These are phyloP conservation scores for Basidioascus undulatus DNA, from an alignment of 768 basidiomycete genomes.

Conservation along the genomic window DNA sequence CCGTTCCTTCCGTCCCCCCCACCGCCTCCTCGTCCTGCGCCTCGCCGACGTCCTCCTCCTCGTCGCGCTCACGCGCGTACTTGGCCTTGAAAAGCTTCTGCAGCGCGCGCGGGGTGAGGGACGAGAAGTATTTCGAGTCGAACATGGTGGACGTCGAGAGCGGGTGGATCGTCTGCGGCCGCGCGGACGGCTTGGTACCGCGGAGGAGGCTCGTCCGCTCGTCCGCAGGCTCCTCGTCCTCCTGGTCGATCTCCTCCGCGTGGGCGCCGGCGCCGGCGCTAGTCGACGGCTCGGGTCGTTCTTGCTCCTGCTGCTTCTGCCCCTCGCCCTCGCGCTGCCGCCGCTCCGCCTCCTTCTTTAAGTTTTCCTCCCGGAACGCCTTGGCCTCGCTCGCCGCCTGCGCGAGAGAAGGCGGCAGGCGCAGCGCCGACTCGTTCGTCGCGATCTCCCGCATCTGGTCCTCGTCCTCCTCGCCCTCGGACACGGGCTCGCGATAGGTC, in stretches of 20 bases:
- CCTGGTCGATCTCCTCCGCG: conserved; percentile 9
- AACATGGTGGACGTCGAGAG: conserved; percentile 60
- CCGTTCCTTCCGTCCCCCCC: conserved; percentile 11
- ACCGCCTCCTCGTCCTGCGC: conserved; percentile 23
- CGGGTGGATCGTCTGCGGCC: conserved; percentile 47
- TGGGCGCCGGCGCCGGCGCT: conserved; percentile 8
- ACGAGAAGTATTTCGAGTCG: conserved; percentile 46
- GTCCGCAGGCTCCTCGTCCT: conserved; percentile 10
- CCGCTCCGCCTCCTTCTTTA: conserved; percentile 17
- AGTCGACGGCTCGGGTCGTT: background rate
- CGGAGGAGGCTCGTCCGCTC: too few relatives aligned
- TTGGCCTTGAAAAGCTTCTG: conserved; percentile 19
- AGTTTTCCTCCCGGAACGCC: conserved; percentile 54
- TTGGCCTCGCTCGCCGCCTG: conserved; percentile 51
- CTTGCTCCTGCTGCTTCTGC: conserved; percentile 23
- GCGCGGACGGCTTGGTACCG: too few relatives aligned
- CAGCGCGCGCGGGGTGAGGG: conserved; percentile 29
- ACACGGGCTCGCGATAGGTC: conserved; percentile 67
- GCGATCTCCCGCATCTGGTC: conserved; percentile 35
- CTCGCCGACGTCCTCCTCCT: conserved; percentile 10
- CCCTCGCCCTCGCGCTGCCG: conserved; percentile 3
- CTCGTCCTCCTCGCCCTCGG: conserved; percentile 86
- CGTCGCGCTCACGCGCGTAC: conserved; percentile 12
- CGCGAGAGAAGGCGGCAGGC: conserved; percentile 36
- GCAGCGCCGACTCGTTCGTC: conserved; percentile 55